Percentiles rank a stretch among this genome's conserved stretches.
Evolutionary conservation across 192 early-diverging fungal species (phyloP).

Genomic region (Coemansia sp.): DNA sequence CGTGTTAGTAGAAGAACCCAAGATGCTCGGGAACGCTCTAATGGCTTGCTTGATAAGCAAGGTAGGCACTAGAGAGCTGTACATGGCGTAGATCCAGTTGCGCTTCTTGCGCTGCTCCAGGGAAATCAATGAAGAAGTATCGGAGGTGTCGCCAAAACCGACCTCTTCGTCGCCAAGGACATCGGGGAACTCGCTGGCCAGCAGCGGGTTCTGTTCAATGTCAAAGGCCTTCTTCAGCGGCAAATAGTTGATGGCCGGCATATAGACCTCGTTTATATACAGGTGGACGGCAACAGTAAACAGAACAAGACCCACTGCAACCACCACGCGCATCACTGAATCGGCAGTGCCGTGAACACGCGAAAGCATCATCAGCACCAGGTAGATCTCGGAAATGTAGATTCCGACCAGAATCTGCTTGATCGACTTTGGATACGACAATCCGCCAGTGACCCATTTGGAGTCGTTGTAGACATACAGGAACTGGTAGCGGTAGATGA

Average conservation of each 20-base stretch:
- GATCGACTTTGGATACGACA: slow-evolving; percentile 62
- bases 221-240: slow-evolving; percentile 49
- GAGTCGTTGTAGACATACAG: slow-evolving; percentile 68
- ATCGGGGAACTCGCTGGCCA: slow-evolving; percentile 33
- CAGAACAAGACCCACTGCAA: slow-evolving; percentile 49
- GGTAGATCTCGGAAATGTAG: slow-evolving; percentile 72
- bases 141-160: background rate
- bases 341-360: slow-evolving; percentile 41
- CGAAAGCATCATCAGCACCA: slow-evolving; percentile 70
- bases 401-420: slow-evolving; percentile 66
- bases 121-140: background rate
- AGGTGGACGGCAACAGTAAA: slow-evolving; percentile 56
- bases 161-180: slow-evolving; percentile 10
- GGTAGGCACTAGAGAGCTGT: slow-evolving; percentile 34
- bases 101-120: slow-evolving; percentile 10
- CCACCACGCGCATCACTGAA: slow-evolving; percentile 46
- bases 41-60: slow-evolving; percentile 13
- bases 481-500: slow-evolving; percentile 83
- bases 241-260: slow-evolving; percentile 57
- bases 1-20: background rate
- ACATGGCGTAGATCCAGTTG: slow-evolving; percentile 36
- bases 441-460: slow-evolving; percentile 59
- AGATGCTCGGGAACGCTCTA: slow-evolving; percentile 10
- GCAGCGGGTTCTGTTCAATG: slow-evolving; percentile 24
- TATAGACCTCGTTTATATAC: slow-evolving; percentile 61